These are phyloP conservation scores for Eremomyces bilateralis DNA, from an alignment of 495 filamentous ascomycete species.

Conservation along the genomic window DNA sequence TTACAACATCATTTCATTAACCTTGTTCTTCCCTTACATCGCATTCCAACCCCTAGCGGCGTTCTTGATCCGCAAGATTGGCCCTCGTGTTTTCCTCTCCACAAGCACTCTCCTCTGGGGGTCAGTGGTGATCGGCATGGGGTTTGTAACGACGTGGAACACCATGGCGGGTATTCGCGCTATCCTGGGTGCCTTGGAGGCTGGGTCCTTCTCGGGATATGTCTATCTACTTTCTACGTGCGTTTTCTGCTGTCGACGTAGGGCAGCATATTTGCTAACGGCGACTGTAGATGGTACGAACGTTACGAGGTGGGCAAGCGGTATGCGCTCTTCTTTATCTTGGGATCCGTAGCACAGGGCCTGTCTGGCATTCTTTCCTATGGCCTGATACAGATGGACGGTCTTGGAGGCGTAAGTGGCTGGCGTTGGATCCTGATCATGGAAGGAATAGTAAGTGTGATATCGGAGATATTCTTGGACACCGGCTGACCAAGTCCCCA, in stretches of 20 bases:
- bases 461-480: neutral
- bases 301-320: conserved; percentile 42
- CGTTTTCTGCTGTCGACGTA: conserved; percentile 39
- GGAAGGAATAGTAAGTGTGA: conserved; percentile 24
- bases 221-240: conserved; percentile 41
- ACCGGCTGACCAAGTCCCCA: conserved; percentile 9
- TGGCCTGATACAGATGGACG: conserved; percentile 24
- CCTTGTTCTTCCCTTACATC: conserved; percentile 47
- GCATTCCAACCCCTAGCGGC: conserved; percentile 40
- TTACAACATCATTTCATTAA: conserved; percentile 29
- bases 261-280: too few species aligned
- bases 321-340: conserved; percentile 40
- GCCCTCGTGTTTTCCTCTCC: conserved; percentile 33
- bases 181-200: conserved; percentile 37
- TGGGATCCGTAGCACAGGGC: conserved; percentile 38
- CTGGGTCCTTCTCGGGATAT: conserved; percentile 42
- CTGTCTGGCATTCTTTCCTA: conserved; percentile 42
- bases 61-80: conserved; percentile 34
- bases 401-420: too few species aligned
- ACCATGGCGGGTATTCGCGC: conserved; percentile 31
- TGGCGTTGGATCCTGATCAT: conserved; percentile 43
- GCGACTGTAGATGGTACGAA: conserved; percentile 38
- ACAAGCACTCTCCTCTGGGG: conserved; percentile 26
- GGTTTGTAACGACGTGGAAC: conserved; percentile 30
- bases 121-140: conserved; percentile 30